These are phyloP conservation scores for Mycena leptocephala DNA, from an alignment of 768 basidiomycete genomes.

Conservation along the genomic window DNA sequence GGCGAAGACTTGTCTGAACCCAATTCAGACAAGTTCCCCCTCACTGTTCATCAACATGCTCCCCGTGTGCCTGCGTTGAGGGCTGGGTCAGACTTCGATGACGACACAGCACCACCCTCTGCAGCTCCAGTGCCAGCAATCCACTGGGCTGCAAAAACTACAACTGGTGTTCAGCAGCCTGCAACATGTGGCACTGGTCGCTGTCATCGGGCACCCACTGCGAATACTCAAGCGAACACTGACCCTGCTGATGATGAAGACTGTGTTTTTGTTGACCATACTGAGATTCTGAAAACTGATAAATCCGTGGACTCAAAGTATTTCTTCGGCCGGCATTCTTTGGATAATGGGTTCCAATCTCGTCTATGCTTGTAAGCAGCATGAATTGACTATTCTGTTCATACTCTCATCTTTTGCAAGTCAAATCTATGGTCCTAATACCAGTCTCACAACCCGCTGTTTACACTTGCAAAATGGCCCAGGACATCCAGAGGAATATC, in stretches of 20 bases:
- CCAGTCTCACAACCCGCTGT: neutral
- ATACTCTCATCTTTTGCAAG: neutral
- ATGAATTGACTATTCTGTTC: neutral
- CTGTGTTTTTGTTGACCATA: neutral
- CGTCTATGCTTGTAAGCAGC: neutral
- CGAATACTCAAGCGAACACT: neutral
- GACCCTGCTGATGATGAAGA: neutral
- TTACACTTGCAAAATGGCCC: neutral
- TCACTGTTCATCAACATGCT: neutral
- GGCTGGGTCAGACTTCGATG: neutral
- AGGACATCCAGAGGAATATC: neutral
- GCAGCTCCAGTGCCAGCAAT: neutral
- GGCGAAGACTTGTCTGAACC: neutral
- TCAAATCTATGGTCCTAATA: neutral
- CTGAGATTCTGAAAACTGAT: neutral
- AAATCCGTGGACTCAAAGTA: neutral
- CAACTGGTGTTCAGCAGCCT: neutral
- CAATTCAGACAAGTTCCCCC: neutral
- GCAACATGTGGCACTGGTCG: neutral
- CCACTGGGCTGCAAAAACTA: neutral
- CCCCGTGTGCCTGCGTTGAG: neutral
- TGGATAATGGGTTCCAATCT: neutral
- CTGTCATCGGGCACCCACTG: neutral
- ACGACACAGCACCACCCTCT: neutral
- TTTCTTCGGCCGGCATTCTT: neutral